Percentiles rank a stretch among this genome's conserved stretches.
phyloP scores from a whole-genome alignment of 371 early-diverging fungal genomes.

The Zychaea mexicana region DNA sequence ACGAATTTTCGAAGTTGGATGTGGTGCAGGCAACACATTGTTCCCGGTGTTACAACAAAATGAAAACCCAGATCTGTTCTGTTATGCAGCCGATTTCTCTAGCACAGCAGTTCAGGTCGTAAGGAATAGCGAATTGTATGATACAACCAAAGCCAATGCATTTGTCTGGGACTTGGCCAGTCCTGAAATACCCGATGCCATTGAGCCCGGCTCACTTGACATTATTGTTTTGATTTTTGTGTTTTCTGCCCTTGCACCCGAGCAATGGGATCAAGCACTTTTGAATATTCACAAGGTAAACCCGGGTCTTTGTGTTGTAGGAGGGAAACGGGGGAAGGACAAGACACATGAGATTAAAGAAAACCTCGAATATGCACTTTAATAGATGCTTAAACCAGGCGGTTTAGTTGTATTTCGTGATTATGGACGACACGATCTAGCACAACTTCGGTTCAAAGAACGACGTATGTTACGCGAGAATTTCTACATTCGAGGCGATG shows the following conservation, averaged over 20 bases:
- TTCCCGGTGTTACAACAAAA: slow-evolving; percentile 85
- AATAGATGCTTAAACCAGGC: slow-evolving; percentile 70
- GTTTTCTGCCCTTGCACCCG: slow-evolving; percentile 82
- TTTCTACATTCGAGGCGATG: slow-evolving; percentile 90
- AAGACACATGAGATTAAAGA: not conserved
- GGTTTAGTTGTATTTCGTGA: slow-evolving; percentile 85
- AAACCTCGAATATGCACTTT: not conserved
- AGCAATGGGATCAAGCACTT: slow-evolving; percentile 73
- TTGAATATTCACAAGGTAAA: slow-evolving; percentile 63
- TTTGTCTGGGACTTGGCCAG: slow-evolving; percentile 86
- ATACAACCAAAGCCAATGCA: slow-evolving; percentile 63
- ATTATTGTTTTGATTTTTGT: slow-evolving; percentile 82
- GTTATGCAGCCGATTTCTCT: slow-evolving; percentile 87
- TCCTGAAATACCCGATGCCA: slow-evolving; percentile 57
- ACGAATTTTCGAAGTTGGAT: slow-evolving; percentile 83
- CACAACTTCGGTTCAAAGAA: slow-evolving; percentile 84
- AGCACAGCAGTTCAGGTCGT: slow-evolving; percentile 79
- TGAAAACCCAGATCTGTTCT: slow-evolving; percentile 60
- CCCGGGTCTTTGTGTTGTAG: not conserved
- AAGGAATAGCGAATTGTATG: slow-evolving; percentile 57
- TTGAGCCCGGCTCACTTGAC: slow-evolving; percentile 71
- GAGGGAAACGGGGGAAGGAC: not conserved
- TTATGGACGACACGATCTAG: slow-evolving; percentile 86
- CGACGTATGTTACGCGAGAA: slow-evolving; percentile 61
- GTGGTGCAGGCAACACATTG: slow-evolving; percentile 96